A percentile compares a stretch with the other conserved stretches of the same genome.
Evolutionary conservation across 306 rosid species (phyloP).

Genomic region (Cicer chorassanicum): DNA sequence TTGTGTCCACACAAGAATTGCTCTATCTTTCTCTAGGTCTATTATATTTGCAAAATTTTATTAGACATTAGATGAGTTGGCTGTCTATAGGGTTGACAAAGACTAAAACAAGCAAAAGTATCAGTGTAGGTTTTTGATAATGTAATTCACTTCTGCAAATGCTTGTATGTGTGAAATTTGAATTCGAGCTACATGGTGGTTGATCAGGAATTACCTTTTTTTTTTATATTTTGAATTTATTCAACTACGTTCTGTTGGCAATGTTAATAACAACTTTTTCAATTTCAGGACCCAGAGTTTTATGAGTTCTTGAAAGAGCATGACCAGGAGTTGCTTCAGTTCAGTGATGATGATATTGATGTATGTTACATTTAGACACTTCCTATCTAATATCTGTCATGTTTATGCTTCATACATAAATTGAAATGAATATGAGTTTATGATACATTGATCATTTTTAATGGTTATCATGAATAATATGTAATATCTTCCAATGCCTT

Average conservation of each 20-base stretch:
- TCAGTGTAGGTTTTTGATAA: slow-evolving; percentile 38
- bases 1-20: too few species aligned
- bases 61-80: slow-evolving; percentile 1
- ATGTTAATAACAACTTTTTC: slow-evolving; percentile 47
- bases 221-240: not conserved
- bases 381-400: not conserved
- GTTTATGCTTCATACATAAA: slow-evolving; percentile 5
- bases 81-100: not conserved
- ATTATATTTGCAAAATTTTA: slow-evolving; percentile 9
- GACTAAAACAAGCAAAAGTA: slow-evolving; percentile 4
- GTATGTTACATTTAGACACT: slow-evolving; percentile 46
- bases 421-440: slow-evolving; percentile 12
- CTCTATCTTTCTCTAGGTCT: not conserved
- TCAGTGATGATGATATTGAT: slow-evolving; percentile 68
- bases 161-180: slow-evolving; percentile 16
- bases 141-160: not conserved
- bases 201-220: slow-evolving; percentile 30
- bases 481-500: slow-evolving; percentile 27
- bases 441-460: slow-evolving; percentile 24
- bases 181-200: slow-evolving; percentile 23
- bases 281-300: slow-evolving; percentile 83
- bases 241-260: slow-evolving; percentile 3
- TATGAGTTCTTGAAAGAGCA: slow-evolving; percentile 77
- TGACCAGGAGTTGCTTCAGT: slow-evolving; percentile 79
- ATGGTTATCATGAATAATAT: slow-evolving; percentile 11